Conservation (phyloP, 2,329 filamentous ascomycete species). For the Mariannaea sp. region DNA sequence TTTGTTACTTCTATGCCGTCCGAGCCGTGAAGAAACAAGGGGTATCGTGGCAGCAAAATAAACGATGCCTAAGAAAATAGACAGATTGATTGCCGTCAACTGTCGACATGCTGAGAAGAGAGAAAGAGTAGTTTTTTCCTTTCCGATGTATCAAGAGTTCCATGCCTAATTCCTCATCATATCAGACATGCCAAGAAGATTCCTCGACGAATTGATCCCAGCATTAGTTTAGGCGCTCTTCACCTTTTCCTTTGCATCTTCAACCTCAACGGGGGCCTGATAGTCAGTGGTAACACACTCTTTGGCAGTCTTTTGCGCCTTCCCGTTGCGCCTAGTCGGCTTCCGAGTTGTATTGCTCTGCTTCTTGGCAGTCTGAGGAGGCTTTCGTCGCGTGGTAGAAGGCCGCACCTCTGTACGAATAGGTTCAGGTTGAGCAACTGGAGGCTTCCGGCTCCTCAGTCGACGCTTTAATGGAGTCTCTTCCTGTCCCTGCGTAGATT, state of each 20-base stretch:
- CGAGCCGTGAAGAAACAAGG: constrained; percentile 17
- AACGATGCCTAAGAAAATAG: constrained; percentile 17
- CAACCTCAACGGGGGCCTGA: constrained; percentile 4
- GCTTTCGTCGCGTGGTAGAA: constrained; percentile 11
- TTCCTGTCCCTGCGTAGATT: constrained; percentile 8
- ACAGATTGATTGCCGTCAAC: constrained; percentile 6
- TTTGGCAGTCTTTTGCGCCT: neutral
- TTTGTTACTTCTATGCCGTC: neutral
- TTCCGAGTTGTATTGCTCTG: constrained; percentile 9
- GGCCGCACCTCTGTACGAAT: constrained; percentile 14
- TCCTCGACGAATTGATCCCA: constrained; percentile 23
- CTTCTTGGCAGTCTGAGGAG: constrained; percentile 13
- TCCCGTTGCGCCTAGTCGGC: neutral
- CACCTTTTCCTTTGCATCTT: constrained; percentile 10
- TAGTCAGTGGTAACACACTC: constrained; percentile 5
- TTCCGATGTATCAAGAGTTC: constrained; percentile 6
- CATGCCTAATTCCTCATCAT: constrained; percentile 30
- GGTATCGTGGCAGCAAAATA: constrained; percentile 33
- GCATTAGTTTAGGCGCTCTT: constrained; percentile 18
- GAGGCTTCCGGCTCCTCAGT: constrained; percentile 30
- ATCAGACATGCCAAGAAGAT: constrained; percentile 22
- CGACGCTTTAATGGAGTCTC: constrained; percentile 27
- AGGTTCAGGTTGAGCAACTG: constrained; percentile 10
- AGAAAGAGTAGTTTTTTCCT: neutral
- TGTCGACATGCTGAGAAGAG: constrained; percentile 4